phyloP scores from a whole-genome alignment of 805 yeast genomes.

The Zygosaccharomyces gambellarensis region DNA sequence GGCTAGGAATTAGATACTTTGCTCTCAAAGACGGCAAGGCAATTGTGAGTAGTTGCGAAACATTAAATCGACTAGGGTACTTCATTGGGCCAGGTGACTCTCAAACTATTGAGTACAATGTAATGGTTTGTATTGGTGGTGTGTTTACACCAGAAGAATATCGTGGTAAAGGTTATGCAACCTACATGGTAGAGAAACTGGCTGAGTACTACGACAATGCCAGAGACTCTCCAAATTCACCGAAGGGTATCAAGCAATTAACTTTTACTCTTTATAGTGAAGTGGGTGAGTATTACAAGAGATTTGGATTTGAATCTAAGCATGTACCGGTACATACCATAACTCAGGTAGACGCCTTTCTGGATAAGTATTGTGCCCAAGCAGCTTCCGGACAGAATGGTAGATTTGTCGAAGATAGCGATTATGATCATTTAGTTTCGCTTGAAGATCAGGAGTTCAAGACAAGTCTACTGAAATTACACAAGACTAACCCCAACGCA shows the following conservation, averaged over 20 bases:
- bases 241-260: slow-evolving; percentile 30
- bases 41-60: slow-evolving; percentile 41
- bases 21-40: slow-evolving; percentile 27
- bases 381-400: slow-evolving; percentile 9
- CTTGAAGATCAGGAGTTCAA: slow-evolving; percentile 24
- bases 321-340: slow-evolving; percentile 38
- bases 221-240: slow-evolving; percentile 17
- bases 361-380: slow-evolving; percentile 3
- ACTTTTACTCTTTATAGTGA: slow-evolving; percentile 61
- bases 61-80: slow-evolving; percentile 38
- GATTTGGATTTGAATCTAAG: slow-evolving; percentile 52
- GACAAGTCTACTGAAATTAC: slow-evolving; percentile 18
- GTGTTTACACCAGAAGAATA: slow-evolving; percentile 48
- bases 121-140: slow-evolving; percentile 49
- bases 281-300: slow-evolving; percentile 60
- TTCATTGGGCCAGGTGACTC: slow-evolving; percentile 22
- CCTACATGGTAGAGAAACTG: slow-evolving; percentile 40
- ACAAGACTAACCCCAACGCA: slow-evolving; percentile 19
- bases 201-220: slow-evolving; percentile 34
- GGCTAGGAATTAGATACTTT: slow-evolving; percentile 37
- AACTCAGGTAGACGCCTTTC: slow-evolving; percentile 21
- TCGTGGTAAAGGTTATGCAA: slow-evolving; percentile 56
- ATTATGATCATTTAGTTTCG: slow-evolving; percentile 31
- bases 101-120: slow-evolving; percentile 26
- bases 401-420: slow-evolving; percentile 30